These are phyloP conservation scores for Ceratobasidium sp. DNA, from an alignment of 1,284 basidiomycete species.

Conservation along the genomic window DNA sequence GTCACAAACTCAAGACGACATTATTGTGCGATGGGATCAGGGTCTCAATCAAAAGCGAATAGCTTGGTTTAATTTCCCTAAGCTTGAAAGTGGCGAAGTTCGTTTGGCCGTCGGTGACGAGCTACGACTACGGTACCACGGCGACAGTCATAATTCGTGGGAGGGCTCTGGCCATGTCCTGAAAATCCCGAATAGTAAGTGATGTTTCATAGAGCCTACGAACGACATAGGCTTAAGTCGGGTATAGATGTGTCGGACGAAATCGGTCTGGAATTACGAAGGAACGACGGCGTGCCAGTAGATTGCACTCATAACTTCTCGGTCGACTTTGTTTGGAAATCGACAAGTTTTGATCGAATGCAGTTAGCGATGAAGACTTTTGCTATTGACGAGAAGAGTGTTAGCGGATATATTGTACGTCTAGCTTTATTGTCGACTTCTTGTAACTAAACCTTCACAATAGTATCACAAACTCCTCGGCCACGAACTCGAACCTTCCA, in stretches of 20 bases:
- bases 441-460: slow-evolving; percentile 33
- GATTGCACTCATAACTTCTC: slow-evolving; percentile 96
- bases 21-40: slow-evolving; percentile 96
- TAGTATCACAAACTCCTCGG: slow-evolving; percentile 98
- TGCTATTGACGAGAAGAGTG: slow-evolving; percentile 98
- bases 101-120: slow-evolving; percentile 98
- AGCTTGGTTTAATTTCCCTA: slow-evolving; percentile 96
- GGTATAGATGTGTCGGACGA: slow-evolving; percentile 93
- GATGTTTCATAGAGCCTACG: slow-evolving; percentile 51
- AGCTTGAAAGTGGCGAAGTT: slow-evolving; percentile 98
- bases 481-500: slow-evolving; percentile 94
- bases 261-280: slow-evolving; percentile 92
- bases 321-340: slow-evolving; percentile 99
- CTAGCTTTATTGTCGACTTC: background rate
- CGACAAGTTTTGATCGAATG: slow-evolving; percentile 99
- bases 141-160: slow-evolving; percentile 90
- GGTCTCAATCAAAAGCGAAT: slow-evolving; percentile 98
- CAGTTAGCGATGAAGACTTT: slow-evolving; percentile 99
- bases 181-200: slow-evolving; percentile 98
- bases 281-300: slow-evolving; percentile 93
- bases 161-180: slow-evolving; percentile 98
- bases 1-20: slow-evolving; percentile 97
- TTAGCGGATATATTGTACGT: slow-evolving; percentile 96
- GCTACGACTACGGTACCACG: slow-evolving; percentile 89
- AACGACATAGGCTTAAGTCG: background rate